Base-by-base conservation (phyloP, 2,329 filamentous ascomycete genomes). In the Phaeophleospora eucalypticola region DNA sequence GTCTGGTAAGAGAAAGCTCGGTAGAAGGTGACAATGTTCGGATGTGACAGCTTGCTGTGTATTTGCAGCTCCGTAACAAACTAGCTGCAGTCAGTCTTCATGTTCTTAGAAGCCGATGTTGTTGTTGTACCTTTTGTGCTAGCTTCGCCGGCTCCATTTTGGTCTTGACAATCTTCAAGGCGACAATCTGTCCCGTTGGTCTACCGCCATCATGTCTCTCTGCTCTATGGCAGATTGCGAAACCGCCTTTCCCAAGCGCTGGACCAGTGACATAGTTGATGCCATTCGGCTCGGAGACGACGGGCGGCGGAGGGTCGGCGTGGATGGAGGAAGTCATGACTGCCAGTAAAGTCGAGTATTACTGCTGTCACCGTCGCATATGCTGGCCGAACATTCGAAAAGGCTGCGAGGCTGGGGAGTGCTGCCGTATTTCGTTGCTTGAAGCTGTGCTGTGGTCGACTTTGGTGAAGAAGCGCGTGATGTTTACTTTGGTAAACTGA, bases 1-100 rank as follows among this genome's bases (percentile, higher is more conserved):
- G 81, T 83, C 56, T 89, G 79, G 67, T 90, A 95, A 10, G 90
- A 86, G 65, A 98, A 98, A 27, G 93, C 93, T 58, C 91, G 83
- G 61, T 95, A 82, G 68, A 98, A 98, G 59, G 91, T 86, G 53
- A 98, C 93, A 56, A 98, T 91, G 67, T 96, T 95, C 43, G 87
- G 86, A 64, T 98, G 93, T 48, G 84, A 83, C 82, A 98, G 91
- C 67, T 97, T 98, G 36, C 93, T 96, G 71, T 98, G 93, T 51
- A 98, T 96, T 69, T 97, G 91, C 4, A 98, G 80, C 68, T 98
- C 93, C 2, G 82, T 84, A 46, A 83, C 79, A 66, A 86, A 86
- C 81, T 84, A 54, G 20, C 35, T 40, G 24, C 10, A 6, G 34
- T 52, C 7, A 45, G 32, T 45, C 42, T n/a, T n/a, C n/a, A n/a